These are phyloP conservation scores for Penicillium oxalicum DNA, from an alignment of 2,329 filamentous ascomycete species.

Conservation along the genomic window DNA sequence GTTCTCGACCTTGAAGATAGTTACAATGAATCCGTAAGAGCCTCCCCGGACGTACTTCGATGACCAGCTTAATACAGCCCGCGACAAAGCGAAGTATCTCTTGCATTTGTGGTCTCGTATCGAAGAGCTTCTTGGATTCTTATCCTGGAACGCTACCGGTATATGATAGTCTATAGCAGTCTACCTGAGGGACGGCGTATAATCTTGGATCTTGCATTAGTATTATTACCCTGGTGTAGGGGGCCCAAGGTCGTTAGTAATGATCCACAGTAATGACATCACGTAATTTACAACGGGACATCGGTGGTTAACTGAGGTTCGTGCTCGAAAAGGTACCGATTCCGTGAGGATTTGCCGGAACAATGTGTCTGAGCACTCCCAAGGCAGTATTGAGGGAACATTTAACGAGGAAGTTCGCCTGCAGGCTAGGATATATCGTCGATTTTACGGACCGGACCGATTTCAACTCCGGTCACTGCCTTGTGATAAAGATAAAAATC, in stretches of 20 bases:
- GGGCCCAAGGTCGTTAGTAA: conserved; percentile 41
- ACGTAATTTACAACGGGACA: conserved; percentile 47
- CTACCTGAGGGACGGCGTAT: conserved; percentile 39
- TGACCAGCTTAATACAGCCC: conserved; percentile 46
- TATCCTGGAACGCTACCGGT: conserved; percentile 43
- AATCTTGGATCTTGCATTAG: conserved; percentile 44
- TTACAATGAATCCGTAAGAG: conserved; percentile 21
- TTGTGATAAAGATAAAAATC: background rate
- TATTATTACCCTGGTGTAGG: conserved; percentile 44
- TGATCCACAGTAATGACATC: conserved; percentile 47
- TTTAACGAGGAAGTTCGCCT: conserved; percentile 42
- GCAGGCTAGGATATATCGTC: conserved; percentile 41
- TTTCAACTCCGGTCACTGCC: conserved; percentile 5
- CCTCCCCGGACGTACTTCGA: conserved; percentile 44
- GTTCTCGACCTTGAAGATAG: conserved; percentile 40
- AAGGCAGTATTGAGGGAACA: conserved; percentile 39
- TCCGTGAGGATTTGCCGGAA: conserved; percentile 42
- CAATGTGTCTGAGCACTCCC: conserved; percentile 41
- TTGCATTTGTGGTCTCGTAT: conserved; percentile 42
- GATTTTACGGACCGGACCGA: conserved; percentile 35
- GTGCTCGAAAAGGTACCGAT: conserved; percentile 41
- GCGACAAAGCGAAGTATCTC: conserved; percentile 46
- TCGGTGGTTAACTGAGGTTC: conserved; percentile 45
- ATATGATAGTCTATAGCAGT: conserved; percentile 44
- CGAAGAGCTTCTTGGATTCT: conserved; percentile 39